Evolutionary conservation across 2,329 filamentous ascomycete genomes (phyloP).

Genomic region (Fusarium sp.): DNA sequence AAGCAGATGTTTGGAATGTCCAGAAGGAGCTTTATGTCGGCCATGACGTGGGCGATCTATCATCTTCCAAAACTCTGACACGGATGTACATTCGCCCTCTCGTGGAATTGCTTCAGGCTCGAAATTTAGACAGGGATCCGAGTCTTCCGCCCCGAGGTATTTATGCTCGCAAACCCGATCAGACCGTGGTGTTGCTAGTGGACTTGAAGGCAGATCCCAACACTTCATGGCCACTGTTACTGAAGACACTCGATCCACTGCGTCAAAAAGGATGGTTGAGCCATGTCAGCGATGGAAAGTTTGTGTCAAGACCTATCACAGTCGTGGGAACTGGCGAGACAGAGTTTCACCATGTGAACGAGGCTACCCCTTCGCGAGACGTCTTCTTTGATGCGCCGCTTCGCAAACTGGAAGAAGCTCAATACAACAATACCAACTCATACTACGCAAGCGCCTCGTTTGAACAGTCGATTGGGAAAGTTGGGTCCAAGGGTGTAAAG

Average conservation of each 20-base stretch:
- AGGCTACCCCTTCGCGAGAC: conserved; percentile 58
- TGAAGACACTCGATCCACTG: conserved; percentile 64
- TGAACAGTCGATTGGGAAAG: conserved; percentile 63
- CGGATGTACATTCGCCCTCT: conserved; percentile 75
- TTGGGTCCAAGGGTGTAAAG: conserved; percentile 60
- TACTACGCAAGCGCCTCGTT: conserved; percentile 76
- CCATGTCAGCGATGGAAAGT: conserved; percentile 61
- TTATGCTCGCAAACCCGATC: conserved; percentile 64
- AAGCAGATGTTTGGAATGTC: conserved; percentile 77
- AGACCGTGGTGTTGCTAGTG: conserved; percentile 72
- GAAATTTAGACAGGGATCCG: conserved; percentile 39
- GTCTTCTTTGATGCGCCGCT: conserved; percentile 77
- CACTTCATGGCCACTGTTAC: conserved; percentile 44
- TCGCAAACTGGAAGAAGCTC: conserved; percentile 50
- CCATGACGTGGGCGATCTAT: conserved; percentile 68
- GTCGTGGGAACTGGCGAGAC: conserved; percentile 74
- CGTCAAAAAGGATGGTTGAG: conserved; percentile 69
- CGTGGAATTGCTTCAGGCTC: conserved; percentile 67
- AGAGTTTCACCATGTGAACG: conserved; percentile 29
- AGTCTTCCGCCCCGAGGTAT: conserved; percentile 61
- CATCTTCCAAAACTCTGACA: conserved; percentile 67
- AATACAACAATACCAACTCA: conserved; percentile 67
- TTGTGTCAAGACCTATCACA: conserved; percentile 70
- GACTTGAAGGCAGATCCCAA: conserved; percentile 71
- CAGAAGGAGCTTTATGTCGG: conserved; percentile 70